Evolutionary conservation across 768 basidiomycete genomes (phyloP), one percentile per base, ranked within the genome.

Genomic region (Pholiota microspora): DNA sequence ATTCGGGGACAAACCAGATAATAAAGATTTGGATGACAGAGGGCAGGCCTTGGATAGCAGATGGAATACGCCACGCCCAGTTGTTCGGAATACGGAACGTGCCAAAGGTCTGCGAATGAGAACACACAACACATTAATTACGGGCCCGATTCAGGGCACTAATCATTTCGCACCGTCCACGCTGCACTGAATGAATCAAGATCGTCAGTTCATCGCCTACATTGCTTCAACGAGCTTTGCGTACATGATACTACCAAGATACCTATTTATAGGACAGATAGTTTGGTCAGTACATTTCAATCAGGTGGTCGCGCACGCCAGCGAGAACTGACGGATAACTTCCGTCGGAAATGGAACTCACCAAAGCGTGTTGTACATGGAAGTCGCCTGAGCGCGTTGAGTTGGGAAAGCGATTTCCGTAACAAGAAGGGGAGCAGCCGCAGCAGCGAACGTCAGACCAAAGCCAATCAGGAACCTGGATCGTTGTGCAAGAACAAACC

Each of bases 21-120:
- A 89, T 66, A 55, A 70, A 58, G 56, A 90, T 59, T 63, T 89
- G 86, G 48, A 84, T 55, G 44, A 84, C 56, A 0, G 86, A 81
- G 7, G 86, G 85, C 31, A 82, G 59, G 27, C 73, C 82, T 73
- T 90, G 86, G 2, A 88, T 68, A 23, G 82, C 66, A 12, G 85
- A 86, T 2, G 87, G 86, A 51, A 88, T 74, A 53, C 90, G 78
- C 89, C 89, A 92, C 16, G 84, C 71, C 86, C 83, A 89, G 42
- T 77, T 75, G 58, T 62, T 80, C 38, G 66, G 64, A 51, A 88
- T 79, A 60, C 76, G 72, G 72, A 86, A 83, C 16, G 88, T 86
- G 24, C 88, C 88, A 65, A 82, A 90, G 0, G 87, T 86, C 21
- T 67, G 59, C 45, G 42, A 40, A 29, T 45, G 21, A 21, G 28